Percentiles rank a stretch among this genome's conserved stretches.
phyloP scores from a whole-genome alignment of 441 rosid genomes.

The Populus trichocarpa region DNA sequence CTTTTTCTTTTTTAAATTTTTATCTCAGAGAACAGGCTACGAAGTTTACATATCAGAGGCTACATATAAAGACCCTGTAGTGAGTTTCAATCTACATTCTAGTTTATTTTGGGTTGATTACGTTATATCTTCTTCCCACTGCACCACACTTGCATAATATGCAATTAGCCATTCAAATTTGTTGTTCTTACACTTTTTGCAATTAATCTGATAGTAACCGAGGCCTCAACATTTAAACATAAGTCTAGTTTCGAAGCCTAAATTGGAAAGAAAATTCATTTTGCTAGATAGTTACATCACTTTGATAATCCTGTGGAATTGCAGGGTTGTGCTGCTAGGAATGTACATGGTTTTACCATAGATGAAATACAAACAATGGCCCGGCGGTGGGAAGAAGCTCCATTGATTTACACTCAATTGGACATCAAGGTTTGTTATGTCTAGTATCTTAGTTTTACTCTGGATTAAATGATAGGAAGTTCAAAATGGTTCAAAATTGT shows the following conservation, averaged over 20 bases:
- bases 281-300: slow-evolving; percentile 3
- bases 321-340: slow-evolving; percentile 98
- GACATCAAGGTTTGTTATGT: slow-evolving; percentile 60
- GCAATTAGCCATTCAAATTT: not conserved
- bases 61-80: slow-evolving; percentile 83
- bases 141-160: not conserved
- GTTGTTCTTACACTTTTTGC: not conserved
- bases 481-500: not conserved
- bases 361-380: slow-evolving; percentile 84
- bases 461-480: not conserved
- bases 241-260: slow-evolving; percentile 1
- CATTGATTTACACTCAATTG: slow-evolving; percentile 65
- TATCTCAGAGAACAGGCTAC: slow-evolving; percentile 76
- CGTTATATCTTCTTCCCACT: no score
- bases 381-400: slow-evolving; percentile 83
- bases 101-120: not conserved
- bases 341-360: slow-evolving; percentile 76
- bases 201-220: slow-evolving; percentile 1
- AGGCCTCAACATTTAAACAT: slow-evolving; percentile 1
- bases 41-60: slow-evolving; percentile 89
- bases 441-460: slow-evolving; percentile 5
- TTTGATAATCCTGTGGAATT: slow-evolving; percentile 20
- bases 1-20: slow-evolving; percentile 24
- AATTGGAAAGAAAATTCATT: slow-evolving; percentile 8
- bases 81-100: slow-evolving; percentile 30